Base-by-base conservation (phyloP, 345 rosid species). In the Chamaenerion angustifolium region DNA sequence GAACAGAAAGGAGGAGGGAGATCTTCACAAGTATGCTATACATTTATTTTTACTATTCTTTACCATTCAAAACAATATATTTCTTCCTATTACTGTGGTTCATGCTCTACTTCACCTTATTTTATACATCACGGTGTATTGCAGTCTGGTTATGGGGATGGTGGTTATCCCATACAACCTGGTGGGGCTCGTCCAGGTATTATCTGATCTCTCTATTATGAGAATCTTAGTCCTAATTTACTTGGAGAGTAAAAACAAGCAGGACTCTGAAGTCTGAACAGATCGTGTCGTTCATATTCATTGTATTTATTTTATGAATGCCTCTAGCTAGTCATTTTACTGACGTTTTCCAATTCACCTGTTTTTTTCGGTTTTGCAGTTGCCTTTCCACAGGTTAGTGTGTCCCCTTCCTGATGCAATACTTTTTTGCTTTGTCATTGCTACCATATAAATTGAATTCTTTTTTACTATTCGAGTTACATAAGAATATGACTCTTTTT, bases 301-400 rank as follows among this genome's bases (percentile, higher is more conserved):
- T 43, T 43, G n/a, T 12, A 15, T 43, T 12, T 43, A 43, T 43
- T 43, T 43, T 4, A 43, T 43, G 11, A 12, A 15, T 15, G 11
- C 12, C n/a, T 14, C 35, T 13, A 15, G n/a, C 12, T 18, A 42
- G 13, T 40, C 16, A 43, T 56, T 56, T 59, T 60, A 44, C 56
- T 43, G 50, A 58, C 43, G 5, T 31, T 16, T 44, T 18, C 57
- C 44, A 16, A 35, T n/a, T 48, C 14, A 19, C 13, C 13, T 18
- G 14, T 56, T 46, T 56, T 18, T 25, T 16, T 37, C 52, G 53
- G 55, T 56, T 48, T 68, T 67, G 62, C 95, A 85, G 97, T 68
- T 65, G 82, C 82, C 56, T 89, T 69, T 75, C 90, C 95, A 51
- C 97, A 85, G 95, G 94, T 89, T 71, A 61, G 95, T 75, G 37